Conservation (phyloP, 2,329 filamentous ascomycete genomes). For the Aspergillus quadrilineatus region DNA sequence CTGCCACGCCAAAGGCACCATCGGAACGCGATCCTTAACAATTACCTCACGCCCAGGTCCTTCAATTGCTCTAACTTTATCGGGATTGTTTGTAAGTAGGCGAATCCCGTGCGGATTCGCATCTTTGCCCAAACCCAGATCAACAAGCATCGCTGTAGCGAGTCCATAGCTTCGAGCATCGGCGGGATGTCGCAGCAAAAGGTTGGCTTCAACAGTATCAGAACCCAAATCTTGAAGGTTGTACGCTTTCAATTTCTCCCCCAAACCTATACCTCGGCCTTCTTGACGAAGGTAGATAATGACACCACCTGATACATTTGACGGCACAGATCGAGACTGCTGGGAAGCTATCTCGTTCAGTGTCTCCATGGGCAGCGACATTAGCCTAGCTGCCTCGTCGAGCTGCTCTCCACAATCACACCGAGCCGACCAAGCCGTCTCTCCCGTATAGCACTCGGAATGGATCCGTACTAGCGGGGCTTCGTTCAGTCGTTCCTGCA, state of each 20-base stretch:
- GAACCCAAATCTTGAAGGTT: constrained; percentile 94
- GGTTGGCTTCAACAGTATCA: constrained; percentile 96
- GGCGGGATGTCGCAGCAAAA: constrained; percentile 85
- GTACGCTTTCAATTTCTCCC: constrained; percentile 96
- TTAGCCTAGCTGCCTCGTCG: constrained; percentile 90
- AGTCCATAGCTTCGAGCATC: constrained; percentile 93
- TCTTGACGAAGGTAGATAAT: constrained; percentile 96
- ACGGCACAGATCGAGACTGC: constrained; percentile 37
- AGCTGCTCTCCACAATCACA: constrained; percentile 98
- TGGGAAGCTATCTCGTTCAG: constrained; percentile 29
- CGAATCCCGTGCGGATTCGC: constrained; percentile 62
- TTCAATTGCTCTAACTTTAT: constrained; percentile 93
- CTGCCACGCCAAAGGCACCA: constrained; percentile 94
- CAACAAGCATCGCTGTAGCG: constrained; percentile 90
- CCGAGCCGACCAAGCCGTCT: constrained; percentile 96
- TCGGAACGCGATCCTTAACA: constrained; percentile 86
- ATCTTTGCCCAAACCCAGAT: constrained; percentile 71
- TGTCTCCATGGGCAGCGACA: constrained; percentile 64
- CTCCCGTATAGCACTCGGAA: constrained; percentile 96
- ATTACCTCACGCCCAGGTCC: constrained; percentile 83
- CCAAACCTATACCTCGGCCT: constrained; percentile 88
- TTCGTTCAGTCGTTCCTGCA: constrained; percentile 24
- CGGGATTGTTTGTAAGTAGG: constrained; percentile 92
- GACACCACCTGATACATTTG: constrained; percentile 69
- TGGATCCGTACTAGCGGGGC: constrained; percentile 89